Percentiles rank a stretch among this genome's conserved stretches.
Conservation (phyloP, 306 rosid species). For the Trifolium repens region DNA sequence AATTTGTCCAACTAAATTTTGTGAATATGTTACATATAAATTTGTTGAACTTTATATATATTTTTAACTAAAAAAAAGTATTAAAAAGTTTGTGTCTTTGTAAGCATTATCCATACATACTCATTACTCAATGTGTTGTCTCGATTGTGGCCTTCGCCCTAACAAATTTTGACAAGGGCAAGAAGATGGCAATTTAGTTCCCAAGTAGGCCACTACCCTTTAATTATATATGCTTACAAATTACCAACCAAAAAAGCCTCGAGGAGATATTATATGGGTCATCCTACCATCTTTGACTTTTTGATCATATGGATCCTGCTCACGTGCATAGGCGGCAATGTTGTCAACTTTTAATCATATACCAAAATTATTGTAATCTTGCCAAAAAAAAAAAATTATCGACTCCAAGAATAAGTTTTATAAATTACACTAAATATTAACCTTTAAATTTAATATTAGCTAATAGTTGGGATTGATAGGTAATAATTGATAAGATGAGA, state of each 20-base stretch:
- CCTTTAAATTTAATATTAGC: too few relatives aligned
- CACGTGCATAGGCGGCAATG: slow-evolving; percentile 11
- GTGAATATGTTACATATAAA: too few relatives aligned
- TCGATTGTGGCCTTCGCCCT: not conserved
- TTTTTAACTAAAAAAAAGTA: not conserved
- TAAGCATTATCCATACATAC: not conserved
- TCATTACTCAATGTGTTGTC: not conserved
- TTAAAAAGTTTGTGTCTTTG: too few relatives aligned
- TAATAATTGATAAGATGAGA: too few relatives aligned
- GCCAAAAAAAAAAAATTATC: too few relatives aligned
- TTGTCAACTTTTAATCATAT: slow-evolving; percentile 8
- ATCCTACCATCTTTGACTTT: slow-evolving; percentile 9
- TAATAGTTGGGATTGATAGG: too few relatives aligned
- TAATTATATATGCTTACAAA: not conserved
- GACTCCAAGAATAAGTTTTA: too few relatives aligned
- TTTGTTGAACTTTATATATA: too few relatives aligned
- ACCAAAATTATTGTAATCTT: not conserved
- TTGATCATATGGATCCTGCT: not conserved
- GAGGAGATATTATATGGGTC: too few relatives aligned
- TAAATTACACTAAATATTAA: too few relatives aligned
- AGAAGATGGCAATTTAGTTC: not conserved
- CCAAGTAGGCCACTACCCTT: slow-evolving; percentile 23
- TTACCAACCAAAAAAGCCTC: slow-evolving; percentile 11
- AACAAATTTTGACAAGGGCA: not conserved
- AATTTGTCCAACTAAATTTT: too few relatives aligned